Conservation (phyloP, 2,329 filamentous ascomycete genomes). For the Aspergillus sp. region DNA sequence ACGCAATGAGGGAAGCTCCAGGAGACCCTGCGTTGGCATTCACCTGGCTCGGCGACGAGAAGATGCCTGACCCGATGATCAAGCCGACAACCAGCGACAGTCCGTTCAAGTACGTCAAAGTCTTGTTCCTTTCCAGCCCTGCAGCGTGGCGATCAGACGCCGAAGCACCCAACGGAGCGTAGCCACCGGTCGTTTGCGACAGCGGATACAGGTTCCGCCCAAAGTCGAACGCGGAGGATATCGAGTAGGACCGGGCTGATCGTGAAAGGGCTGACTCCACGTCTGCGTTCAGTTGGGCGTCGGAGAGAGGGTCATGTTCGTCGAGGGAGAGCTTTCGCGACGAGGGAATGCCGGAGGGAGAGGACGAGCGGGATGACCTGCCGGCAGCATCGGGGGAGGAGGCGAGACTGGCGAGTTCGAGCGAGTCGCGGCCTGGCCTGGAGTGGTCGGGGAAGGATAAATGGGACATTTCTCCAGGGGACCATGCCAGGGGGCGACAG, state of each 20-base stretch:
- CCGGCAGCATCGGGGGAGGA: conserved; percentile 59
- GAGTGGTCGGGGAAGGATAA: conserved; percentile 20
- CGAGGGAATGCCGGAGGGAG: conserved; percentile 78
- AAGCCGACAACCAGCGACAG: conserved; percentile 82
- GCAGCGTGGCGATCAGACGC: conserved; percentile 48
- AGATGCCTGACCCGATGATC: conserved; percentile 94
- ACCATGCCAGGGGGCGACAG: conserved; percentile 1
- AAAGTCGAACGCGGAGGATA: conserved; percentile 92
- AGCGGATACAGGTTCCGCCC: conserved; percentile 86
- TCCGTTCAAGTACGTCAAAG: conserved; percentile 87
- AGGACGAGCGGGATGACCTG: conserved; percentile 62
- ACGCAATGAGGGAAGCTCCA: conserved; percentile 81
- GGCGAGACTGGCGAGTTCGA: conserved; percentile 91
- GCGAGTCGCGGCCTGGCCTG: conserved; percentile 54
- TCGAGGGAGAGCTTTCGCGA: conserved; percentile 84
- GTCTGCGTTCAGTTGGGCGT: conserved; percentile 42
- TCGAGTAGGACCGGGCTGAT: conserved; percentile 66
- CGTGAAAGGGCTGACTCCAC: conserved; percentile 39
- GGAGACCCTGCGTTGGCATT: conserved; percentile 85
- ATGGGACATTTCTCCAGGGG: conserved; percentile 20
- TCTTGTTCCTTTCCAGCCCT: conserved; percentile 85
- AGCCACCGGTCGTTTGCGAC: conserved; percentile 68
- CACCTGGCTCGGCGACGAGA: conserved; percentile 87
- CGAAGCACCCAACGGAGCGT: conserved; percentile 74
- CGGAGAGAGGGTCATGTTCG: conserved; percentile 66